Base-by-base conservation (phyloP, 441 rosid genomes). In the Lepidium campestre region DNA sequence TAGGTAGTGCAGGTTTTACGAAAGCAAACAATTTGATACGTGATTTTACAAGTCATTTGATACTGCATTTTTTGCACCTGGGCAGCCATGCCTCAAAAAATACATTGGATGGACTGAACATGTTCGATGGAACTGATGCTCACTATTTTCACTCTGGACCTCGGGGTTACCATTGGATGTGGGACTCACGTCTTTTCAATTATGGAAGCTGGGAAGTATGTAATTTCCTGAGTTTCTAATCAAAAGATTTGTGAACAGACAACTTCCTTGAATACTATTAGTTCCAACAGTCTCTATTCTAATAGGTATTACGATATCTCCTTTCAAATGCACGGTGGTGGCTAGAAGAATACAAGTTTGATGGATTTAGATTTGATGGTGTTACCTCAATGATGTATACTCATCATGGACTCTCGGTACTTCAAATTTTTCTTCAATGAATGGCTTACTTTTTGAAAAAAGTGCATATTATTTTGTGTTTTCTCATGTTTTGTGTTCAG, bases 281-380 rank as follows among this genome's bases (percentile, higher is more conserved):
- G 34, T 79, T 70, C 62, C 19, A 36, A 61, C 62, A 10, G 37
- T 57, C 75, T 56, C 48, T 49, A 57, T 58, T 66, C 75, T 67
- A 62, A 68, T 49, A 94, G 99, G 99, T 91, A n/a, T 55, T 94
- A 42, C 81, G 99, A 75, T 91, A 64, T 86, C 97, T 91, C 62
- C 89, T 91, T 59, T 94, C 99, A 62, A 94, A 94, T 88, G 99
- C 97, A 62, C 86, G 99, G 75, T 94, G 99, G 97, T 94, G 99
- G 99, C 81, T 94, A 44, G 97, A 94, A 47, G 97, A 94, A 76
- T 94, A 85, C 67, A 88, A 86, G 78, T 91, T 94, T 76, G 99
- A 91, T 82, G 99, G 99, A 39, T 94, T 85, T 78, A 89, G 99
- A 81, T 94, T 91, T 83, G 97, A 94, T 83, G 99, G 97, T 47